Base-by-base conservation (phyloP, 805 yeast species). In the Kluyveromyces starmeri region DNA sequence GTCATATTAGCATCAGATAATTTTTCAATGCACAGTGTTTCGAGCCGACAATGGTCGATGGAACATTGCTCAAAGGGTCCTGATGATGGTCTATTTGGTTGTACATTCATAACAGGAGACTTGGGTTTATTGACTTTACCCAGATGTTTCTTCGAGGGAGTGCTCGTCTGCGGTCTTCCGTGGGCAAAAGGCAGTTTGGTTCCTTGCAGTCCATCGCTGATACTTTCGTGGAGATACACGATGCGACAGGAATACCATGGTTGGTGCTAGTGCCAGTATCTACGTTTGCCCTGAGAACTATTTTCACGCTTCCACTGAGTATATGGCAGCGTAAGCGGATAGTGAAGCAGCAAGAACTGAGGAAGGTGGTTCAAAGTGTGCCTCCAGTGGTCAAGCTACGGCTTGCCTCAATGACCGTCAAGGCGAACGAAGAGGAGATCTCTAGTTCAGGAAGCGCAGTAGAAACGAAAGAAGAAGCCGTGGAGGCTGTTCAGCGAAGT, bases 241-340 rank as follows among this genome's bases (percentile, higher is more conserved):
- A 67, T 7, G 36, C 48, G n/a, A 53, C 76, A 1, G 81, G 82
- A 0, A 47, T 88, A 2, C 85, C 94, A 3, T 88, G 96, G 96
- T 75, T 83, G 67, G 71, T 73, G 0, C 59, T 85, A 24, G 79
- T 88, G 7, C 96, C 96, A 0, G 21, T 75, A 4, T 60, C 82
- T 0, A 83, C 96, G 0, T 52, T 86, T 16, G 60, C 74, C 0
- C 53, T 88, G 14, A 67, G 96, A 44, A 51, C 81, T 0, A 42
- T 65, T 2, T 64, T 82, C 54, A 88, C 96, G 0, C 51, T 85
- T 6, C 96, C 96, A 4, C 58, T 88, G 14, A 84, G 94, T 1
- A 64, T 86, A 2, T 45, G 71, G 42, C 94, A 85, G 51, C 62
- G 97, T 36, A 65, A 64, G 35, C 59, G 94, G 25, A 58, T 79